Conservation (phyloP, 371 early-diverging fungal genomes). For the Batkoa obscura region DNA sequence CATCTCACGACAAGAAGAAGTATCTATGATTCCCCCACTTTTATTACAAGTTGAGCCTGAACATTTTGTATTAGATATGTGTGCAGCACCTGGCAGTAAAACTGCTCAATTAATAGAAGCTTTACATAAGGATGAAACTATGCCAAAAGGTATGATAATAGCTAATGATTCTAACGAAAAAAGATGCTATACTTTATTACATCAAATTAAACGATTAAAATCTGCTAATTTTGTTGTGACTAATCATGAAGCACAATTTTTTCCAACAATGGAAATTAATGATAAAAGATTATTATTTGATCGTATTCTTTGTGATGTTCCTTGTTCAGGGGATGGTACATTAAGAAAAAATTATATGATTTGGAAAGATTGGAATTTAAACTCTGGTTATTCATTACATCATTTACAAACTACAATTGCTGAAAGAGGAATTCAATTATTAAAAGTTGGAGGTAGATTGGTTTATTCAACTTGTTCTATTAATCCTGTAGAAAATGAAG, state of each 20-base stretch:
- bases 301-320: constrained; percentile 95
- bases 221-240: constrained; percentile 86
- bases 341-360: constrained; percentile 89
- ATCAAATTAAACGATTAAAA: constrained; percentile 83
- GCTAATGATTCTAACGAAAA: constrained; percentile 93
- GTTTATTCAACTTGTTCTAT: constrained; percentile 99
- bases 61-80: constrained; percentile 76
- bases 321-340: constrained; percentile 98
- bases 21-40: constrained; percentile 96
- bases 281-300: constrained; percentile 54
- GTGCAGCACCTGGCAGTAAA: constrained; percentile 83
- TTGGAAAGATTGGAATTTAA: constrained; percentile 72
- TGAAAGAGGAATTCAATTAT: constrained; percentile 67
- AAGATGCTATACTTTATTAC: constrained; percentile 86
- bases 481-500: constrained; percentile 95
- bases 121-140: constrained; percentile 36
- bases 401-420: constrained; percentile 75
- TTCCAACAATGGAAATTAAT: constrained; percentile 38
- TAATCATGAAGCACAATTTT: constrained; percentile 85
- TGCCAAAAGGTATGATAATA: constrained; percentile 60
- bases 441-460: constrained; percentile 82
- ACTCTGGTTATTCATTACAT: constrained; percentile 62
- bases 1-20: constrained; percentile 93
- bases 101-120: constrained; percentile 88
- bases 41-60: constrained; percentile 83